Base-by-base conservation (phyloP, 306 rosid genomes). In the Styphnolobium japonicum region DNA sequence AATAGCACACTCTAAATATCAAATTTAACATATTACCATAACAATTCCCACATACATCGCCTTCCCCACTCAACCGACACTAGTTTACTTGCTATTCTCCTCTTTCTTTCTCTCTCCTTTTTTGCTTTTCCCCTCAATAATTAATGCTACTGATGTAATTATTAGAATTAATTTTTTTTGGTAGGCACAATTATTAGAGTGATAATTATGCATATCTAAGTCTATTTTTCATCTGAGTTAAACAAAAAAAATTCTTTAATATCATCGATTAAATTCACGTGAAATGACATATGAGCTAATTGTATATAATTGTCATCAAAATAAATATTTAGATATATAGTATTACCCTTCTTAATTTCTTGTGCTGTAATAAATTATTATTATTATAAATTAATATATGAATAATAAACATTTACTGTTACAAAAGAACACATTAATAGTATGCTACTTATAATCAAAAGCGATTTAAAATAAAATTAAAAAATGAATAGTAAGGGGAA, bases 21-120 rank as follows among this genome's bases (percentile, higher is more conserved):
- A n/a, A n/a, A n/a, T n/a, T n/a, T 14, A 56, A 56, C 63, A 56
- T 4, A 22, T 2, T 1, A 23, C 27, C 4, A 2, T 12, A 60
- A 27, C 18, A 27, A 2, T 7, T 21, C 19, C 51, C 11, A 22
- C 6, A 43, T 23, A 67, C 4, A 22, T 43, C 46, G 16, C 25
- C 37, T 42, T 43, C 12, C 27, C 4, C 27, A 45, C 9, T 68
- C 34, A 46, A 68, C 81, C 81, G 55, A 76, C 81, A 64, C 81
- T 51, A 14, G 22, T 76, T 15, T 64, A 39, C 39, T 75, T 46
- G 8, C 3, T 52, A 33, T 7, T 40, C 43, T 37, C 66, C 19
- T 21, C 18, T 64, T 22, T 25, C 34, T 2, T n/a, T 46, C 25
- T 22, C 31, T n/a, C n/a, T 6, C 10, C 1, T 8, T 16, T 15